phyloP scores from a whole-genome alignment of 1,139 yeast species.

The Protomyces inouyei region DNA sequence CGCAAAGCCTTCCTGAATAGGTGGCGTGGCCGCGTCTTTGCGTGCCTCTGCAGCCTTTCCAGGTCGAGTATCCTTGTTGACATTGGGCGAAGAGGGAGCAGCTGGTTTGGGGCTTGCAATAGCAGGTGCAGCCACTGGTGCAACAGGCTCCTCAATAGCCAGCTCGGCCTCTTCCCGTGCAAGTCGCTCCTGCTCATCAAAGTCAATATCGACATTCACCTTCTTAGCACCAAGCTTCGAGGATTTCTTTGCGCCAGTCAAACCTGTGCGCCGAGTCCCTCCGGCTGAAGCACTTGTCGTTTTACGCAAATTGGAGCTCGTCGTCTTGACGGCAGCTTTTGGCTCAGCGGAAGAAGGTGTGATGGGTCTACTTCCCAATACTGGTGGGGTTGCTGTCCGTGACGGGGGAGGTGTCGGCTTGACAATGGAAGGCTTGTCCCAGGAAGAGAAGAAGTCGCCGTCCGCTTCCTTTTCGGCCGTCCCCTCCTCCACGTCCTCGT shows the following conservation, averaged over 20 bases:
- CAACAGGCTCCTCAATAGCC: constrained; percentile 46
- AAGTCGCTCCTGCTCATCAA: constrained; percentile 82
- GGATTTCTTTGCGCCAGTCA: constrained; percentile 37
- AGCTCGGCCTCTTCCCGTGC: constrained; percentile 81
- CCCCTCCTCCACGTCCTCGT: constrained; percentile 23
- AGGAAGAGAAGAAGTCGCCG: constrained; percentile 85
- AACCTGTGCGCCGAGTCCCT: constrained; percentile 34
- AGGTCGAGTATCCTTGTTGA: constrained; percentile 9
- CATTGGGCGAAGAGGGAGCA: neutral
- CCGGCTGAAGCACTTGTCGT: constrained; percentile 35
- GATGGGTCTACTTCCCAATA: constrained; percentile 32
- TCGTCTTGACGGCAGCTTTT: constrained; percentile 34
- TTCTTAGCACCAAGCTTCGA: constrained; percentile 44
- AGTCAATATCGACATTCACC: constrained; percentile 57
- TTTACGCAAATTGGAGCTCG: constrained; percentile 35
- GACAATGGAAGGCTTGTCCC: constrained; percentile 68
- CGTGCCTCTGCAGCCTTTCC: constrained; percentile 2
- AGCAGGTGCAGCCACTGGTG: constrained; percentile 29
- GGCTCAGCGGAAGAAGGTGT: constrained; percentile 29
- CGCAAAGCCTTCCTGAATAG: constrained; percentile 67
- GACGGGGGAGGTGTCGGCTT: constrained; percentile 55
- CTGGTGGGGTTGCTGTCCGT: constrained; percentile 42
- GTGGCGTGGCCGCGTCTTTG: constrained; percentile 39
- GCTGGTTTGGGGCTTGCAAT: neutral
- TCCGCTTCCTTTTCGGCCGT: constrained; percentile 35